Base-by-base conservation (phyloP, 2,329 filamentous ascomycete species). In the Penicillium glabrum region DNA sequence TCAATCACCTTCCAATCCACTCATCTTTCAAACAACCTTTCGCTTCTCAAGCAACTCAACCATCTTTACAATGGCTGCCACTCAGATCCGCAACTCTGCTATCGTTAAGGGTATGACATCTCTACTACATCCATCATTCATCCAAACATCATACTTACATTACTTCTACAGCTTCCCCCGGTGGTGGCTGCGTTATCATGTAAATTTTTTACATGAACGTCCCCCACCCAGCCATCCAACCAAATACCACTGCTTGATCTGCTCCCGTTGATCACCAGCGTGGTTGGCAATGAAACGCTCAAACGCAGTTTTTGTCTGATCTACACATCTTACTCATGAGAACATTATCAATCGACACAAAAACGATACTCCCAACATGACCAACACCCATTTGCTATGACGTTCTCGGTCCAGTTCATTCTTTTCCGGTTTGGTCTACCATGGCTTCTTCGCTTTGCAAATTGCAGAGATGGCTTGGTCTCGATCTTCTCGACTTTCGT, bases 121-220 rank as follows among this genome's bases (percentile, higher is more conserved):
- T 41, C 13, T 19, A 27, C 16, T 24, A 5, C 35, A 39, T 11
- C 9, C 8, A 19, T n/a, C 9, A 45, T 43, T 44, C 16, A 33
- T 46, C 31, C 14, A 19, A 19, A n/a, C 31, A 27, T 33, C 16
- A n/a, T 24, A 35, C 52, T 53, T 39, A 50, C 23, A 26, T 8
- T 19, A 14, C 14, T n/a, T 24, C 45, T 43, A 56, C 27, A 63
- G 65, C 66, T 31, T 65, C 66, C 58, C 67, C 68, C 52, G 66
- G 66, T 31, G 65, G 63, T 53, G 68, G 68, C 60, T 71, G 68
- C 58, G 61, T 67, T 51, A 59, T 71, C 53, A 70, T 70, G 68
- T 59, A 59, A 54, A 56, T 54, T 46, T 13, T 27, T 19, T 53
- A 59, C 53, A 59, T 70, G 65, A 65, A 44, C 45, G 52, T 45